Conservation (phyloP, 1,284 basidiomycete species). For the Pseudozyma sp. region DNA sequence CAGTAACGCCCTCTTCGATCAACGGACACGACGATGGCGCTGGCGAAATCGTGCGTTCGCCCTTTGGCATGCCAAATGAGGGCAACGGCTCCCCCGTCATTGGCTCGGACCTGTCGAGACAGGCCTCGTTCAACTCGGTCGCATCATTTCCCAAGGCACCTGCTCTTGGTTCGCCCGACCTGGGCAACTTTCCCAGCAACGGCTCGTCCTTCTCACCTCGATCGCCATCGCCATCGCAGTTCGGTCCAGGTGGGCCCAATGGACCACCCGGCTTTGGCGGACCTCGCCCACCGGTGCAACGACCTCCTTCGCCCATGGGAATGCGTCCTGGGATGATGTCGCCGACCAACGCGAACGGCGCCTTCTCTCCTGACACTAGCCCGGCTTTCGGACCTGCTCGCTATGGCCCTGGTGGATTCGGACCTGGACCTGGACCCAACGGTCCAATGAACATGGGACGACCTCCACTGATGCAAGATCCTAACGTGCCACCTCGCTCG, state of each 20-base stretch:
- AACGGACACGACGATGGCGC: constrained; percentile 20
- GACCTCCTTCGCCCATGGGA: constrained; percentile 16
- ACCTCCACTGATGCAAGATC: constrained; percentile 47
- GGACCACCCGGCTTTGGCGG: constrained; percentile 25
- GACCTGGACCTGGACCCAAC: constrained; percentile 23
- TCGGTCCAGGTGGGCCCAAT: constrained; percentile 18
- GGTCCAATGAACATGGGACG: constrained; percentile 33
- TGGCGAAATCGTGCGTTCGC: constrained; percentile 2
- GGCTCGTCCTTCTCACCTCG: constrained; percentile 32
- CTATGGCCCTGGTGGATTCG: constrained; percentile 25
- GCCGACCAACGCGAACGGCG: constrained; percentile 13
- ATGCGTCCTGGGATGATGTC: constrained; percentile 44
- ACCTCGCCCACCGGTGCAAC: constrained; percentile 23
- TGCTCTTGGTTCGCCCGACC: constrained; percentile 41
- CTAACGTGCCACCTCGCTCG: constrained; percentile 45
- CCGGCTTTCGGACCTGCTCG: constrained; percentile 38
- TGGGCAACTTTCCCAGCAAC: constrained; percentile 17
- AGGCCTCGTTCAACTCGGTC: constrained; percentile 58
- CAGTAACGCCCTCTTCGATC: constrained; percentile 55
- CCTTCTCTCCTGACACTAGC: constrained; percentile 47
- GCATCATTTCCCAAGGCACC: constrained; percentile 51
- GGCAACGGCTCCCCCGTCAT: constrained; percentile 21
- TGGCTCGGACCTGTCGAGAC: constrained; percentile 43
- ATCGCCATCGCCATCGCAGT: constrained; percentile 42
- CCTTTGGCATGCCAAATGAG: constrained; percentile 9